A percentile compares a stretch with the other conserved stretches of the same genome.
phyloP scores from a whole-genome alignment of 2,329 filamentous ascomycete species.

The Knufia fluminis region DNA sequence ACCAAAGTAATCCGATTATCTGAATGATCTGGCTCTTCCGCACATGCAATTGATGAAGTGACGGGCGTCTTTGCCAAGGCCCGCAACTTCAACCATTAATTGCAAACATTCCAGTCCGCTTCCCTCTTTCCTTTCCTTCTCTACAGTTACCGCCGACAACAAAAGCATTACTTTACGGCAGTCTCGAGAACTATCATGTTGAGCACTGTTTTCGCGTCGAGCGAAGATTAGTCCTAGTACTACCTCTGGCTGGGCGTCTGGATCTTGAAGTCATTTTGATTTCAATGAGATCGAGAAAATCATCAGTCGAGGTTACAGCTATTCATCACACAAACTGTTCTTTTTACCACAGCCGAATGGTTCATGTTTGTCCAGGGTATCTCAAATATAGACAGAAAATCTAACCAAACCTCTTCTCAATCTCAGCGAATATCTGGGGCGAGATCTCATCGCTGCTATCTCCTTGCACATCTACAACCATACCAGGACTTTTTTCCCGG shows the following conservation, averaged over 20 bases:
- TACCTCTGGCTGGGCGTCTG: conserved; percentile 25
- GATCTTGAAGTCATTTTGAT: conserved; percentile 23
- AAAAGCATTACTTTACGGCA: conserved; percentile 20
- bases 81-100: not conserved
- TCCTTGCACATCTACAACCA: conserved; percentile 78
- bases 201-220: conserved; percentile 21
- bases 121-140: conserved; percentile 10
- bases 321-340: not conserved
- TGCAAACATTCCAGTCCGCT: not conserved
- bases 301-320: conserved; percentile 24
- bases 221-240: conserved; percentile 10
- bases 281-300: conserved; percentile 25
- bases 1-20: conserved; percentile 3
- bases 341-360: not conserved
- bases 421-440: conserved; percentile 75
- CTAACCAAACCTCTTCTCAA: conserved; percentile 62
- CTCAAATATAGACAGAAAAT: conserved; percentile 4
- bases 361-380: not conserved
- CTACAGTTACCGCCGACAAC: conserved; percentile 18
- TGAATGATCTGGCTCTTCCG: conserved; percentile 10
- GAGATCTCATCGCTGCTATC: conserved; percentile 91
- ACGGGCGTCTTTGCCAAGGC: conserved; percentile 6
- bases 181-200: conserved; percentile 17
- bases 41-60: not conserved
- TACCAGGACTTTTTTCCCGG: conserved; percentile 55